Percentiles rank a stretch among this genome's conserved stretches.
Evolutionary conservation across 768 basidiomycete genomes (phyloP).

Genomic region (Collybia sp.): DNA sequence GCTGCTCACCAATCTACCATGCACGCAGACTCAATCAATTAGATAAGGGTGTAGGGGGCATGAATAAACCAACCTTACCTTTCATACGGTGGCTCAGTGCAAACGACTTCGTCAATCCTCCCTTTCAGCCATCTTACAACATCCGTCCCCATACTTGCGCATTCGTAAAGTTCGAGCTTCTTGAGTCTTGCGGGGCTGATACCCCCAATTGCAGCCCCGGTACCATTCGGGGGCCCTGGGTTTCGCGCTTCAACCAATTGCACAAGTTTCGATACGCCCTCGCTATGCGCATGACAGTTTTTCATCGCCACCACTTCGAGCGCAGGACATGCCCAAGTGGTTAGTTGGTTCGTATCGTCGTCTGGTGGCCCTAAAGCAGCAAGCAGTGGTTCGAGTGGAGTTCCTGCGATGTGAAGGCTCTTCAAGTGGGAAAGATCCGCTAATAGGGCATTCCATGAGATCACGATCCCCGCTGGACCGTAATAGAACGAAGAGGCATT

Average conservation of each 20-base stretch:
- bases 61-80: constrained; percentile 21
- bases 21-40: constrained; percentile 4
- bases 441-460: constrained; percentile 63
- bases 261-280: constrained; percentile 64
- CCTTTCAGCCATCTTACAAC: constrained; percentile 64
- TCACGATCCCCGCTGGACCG: constrained; percentile 50
- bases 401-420: constrained; percentile 59
- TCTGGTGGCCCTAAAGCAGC: constrained; percentile 53
- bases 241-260: constrained; percentile 71
- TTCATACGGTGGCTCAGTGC: constrained; percentile 54
- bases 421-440: constrained; percentile 52
- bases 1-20: neutral
- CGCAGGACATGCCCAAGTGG: constrained; percentile 60
- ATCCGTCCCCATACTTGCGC: constrained; percentile 60
- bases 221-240: constrained; percentile 30
- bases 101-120: constrained; percentile 58
- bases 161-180: constrained; percentile 63
- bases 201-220: constrained; percentile 30
- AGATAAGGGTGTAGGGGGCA: neutral
- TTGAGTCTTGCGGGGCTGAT: constrained; percentile 50
- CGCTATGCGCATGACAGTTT: constrained; percentile 59
- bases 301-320: constrained; percentile 58
- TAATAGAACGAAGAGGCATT: constrained; percentile 46
- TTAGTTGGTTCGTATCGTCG: constrained; percentile 40
- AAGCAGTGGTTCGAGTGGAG: constrained; percentile 61